Conservation (phyloP, 805 yeast genomes). For the Pichia insulana region DNA sequence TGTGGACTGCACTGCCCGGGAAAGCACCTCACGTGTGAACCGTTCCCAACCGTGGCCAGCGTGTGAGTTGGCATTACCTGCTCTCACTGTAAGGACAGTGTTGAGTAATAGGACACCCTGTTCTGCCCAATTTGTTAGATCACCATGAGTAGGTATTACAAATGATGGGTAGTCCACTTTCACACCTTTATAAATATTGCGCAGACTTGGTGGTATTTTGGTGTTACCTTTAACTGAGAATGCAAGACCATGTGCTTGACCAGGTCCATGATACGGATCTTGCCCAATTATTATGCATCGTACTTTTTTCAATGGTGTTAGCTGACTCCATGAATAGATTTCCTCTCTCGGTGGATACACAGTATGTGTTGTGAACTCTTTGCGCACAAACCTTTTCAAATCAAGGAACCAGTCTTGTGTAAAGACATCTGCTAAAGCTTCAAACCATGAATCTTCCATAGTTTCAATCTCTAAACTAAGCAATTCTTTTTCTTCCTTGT, state of each 20-base stretch:
- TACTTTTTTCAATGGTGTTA: slow-evolving; percentile 67
- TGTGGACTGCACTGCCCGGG: neutral
- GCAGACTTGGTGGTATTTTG: slow-evolving; percentile 78
- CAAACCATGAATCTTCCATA: slow-evolving; percentile 74
- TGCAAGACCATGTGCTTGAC: slow-evolving; percentile 96
- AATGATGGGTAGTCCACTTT: slow-evolving; percentile 62
- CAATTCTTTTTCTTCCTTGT: slow-evolving; percentile 40
- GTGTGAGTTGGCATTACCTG: slow-evolving; percentile 91
- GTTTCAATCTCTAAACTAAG: slow-evolving; percentile 60
- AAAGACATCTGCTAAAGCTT: slow-evolving; percentile 56
- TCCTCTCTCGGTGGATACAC: slow-evolving; percentile 74
- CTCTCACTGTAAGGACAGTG: slow-evolving; percentile 83
- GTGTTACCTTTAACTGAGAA: slow-evolving; percentile 78
- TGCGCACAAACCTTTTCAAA: slow-evolving; percentile 53
- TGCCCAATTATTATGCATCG: slow-evolving; percentile 85
- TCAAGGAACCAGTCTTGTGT: slow-evolving; percentile 77
- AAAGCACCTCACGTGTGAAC: slow-evolving; percentile 74
- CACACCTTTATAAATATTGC: slow-evolving; percentile 78
- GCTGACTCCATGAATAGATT: slow-evolving; percentile 85
- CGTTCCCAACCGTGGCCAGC: slow-evolving; percentile 87
- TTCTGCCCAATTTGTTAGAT: slow-evolving; percentile 74
- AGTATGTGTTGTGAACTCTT: slow-evolving; percentile 34
- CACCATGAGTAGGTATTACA: slow-evolving; percentile 51
- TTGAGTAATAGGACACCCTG: slow-evolving; percentile 85
- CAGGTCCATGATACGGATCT: slow-evolving; percentile 88